Base-by-base conservation (phyloP, 164 flowering plant genomes). In the Chimonanthus salicifolius region DNA sequence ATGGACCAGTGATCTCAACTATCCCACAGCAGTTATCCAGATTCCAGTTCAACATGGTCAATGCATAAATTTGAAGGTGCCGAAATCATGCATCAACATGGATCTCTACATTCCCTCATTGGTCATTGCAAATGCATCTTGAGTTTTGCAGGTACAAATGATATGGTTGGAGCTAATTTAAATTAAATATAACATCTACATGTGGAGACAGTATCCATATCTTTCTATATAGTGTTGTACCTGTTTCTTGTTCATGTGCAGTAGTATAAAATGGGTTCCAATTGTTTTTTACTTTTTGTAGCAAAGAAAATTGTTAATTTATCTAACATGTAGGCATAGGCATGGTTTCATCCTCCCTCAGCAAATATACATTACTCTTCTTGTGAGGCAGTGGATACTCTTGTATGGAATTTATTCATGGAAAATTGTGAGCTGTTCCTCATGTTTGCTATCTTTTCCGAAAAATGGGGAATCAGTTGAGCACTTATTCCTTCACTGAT, bases 1-100 rank as follows among this genome's bases (percentile, higher is more conserved):
- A 92, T 72, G 98, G 98, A 11, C 94, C 97, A 5, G 98, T 94
- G 13, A 92, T 94, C 73, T 94, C 98, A 71, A 89, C 98, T 77
- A 94, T 94, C 67, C 98, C 98, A 6, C 96, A 88, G 76, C 98
- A 94, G 82, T 88, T 94, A 16, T 94, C 97, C 11, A 87, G 93
- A 80, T 90, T 93, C 78, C 93, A 91, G 77, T 91, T 93, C 86
- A 90, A 90, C 86, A 91, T 93, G 98, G 86, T 92, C 80, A 84
- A 85, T 69, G 72, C 78, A 47, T 90, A 80, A 87, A 65, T 16
- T 5, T 58, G n/a, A 15, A 47, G 62, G n/a, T 11, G 9, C 20
- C 3, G 9, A 49, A n/a, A 48, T 47, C 10, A 45, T 47, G 47
- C 8, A 67, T 43, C 45, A 5, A 20, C 54, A 54, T 8, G 7